A percentile compares a stretch with the other conserved stretches of the same genome.
phyloP scores from a whole-genome alignment of 768 basidiomycete genomes.

The Russula abietina region DNA sequence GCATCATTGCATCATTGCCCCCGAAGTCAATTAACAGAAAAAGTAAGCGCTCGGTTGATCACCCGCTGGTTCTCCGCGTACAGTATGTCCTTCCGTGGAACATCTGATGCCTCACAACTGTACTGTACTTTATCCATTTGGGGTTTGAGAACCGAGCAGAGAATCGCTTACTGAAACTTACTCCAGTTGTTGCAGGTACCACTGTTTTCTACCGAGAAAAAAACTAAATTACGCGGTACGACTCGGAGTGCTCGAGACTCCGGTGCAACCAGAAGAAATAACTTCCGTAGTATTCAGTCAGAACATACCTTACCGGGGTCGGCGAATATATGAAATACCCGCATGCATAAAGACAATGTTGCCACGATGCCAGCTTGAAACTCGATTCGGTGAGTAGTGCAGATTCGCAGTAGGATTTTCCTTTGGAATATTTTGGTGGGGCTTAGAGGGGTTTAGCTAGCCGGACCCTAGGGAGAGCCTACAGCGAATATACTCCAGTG shows the following conservation, averaged over 20 bases:
- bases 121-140: not conserved
- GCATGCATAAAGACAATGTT: not conserved
- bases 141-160: not conserved
- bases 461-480: too few relatives aligned
- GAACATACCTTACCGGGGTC: not conserved
- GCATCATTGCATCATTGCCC: not conserved
- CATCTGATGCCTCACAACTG: not conserved
- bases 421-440: too few relatives aligned
- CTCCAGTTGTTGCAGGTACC: not conserved
- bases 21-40: not conserved
- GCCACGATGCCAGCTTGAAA: too few relatives aligned
- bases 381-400: too few relatives aligned
- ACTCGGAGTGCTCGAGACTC: too few relatives aligned
- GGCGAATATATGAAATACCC: not conserved
- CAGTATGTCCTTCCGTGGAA: not conserved
- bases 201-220: not conserved
- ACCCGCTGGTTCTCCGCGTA: not conserved
- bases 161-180: not conserved
- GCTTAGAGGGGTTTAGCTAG: too few relatives aligned
- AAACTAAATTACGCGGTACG: not conserved
- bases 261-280: not conserved
- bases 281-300: not conserved
- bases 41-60: not conserved
- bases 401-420: too few relatives aligned
- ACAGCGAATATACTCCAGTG: too few relatives aligned